Conservation (phyloP, 2,329 filamentous ascomycete species). For the Trichoderma citrinoviride region DNA sequence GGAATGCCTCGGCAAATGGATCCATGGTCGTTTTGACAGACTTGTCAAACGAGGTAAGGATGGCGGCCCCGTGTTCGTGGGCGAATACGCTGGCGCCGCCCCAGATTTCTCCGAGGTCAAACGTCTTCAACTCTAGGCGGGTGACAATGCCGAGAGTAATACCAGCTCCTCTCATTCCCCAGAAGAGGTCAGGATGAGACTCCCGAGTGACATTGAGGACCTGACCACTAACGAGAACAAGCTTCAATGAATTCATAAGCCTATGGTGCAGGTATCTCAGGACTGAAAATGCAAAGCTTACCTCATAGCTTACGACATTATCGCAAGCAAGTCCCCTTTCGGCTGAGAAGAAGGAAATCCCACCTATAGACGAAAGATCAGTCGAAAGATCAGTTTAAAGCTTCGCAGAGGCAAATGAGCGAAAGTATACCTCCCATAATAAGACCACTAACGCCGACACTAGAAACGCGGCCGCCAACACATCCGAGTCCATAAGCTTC, state of each 20-base stretch:
- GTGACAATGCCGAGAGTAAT: neutral
- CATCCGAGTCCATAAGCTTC: neutral
- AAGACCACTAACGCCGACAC: neutral
- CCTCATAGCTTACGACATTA: constrained; percentile 4
- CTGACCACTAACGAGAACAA: neutral
- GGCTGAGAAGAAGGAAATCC: neutral
- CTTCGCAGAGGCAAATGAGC: too few species aligned
- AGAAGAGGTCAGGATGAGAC: constrained; percentile 1
- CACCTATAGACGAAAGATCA: neutral
- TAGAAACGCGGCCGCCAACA: neutral
- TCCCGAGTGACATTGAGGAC: neutral
- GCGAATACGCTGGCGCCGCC: neutral
- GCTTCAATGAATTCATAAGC: neutral
- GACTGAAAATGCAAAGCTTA: neutral
- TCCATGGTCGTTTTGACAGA: neutral
- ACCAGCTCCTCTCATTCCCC: neutral
- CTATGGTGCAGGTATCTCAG: neutral
- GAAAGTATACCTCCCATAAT: constrained; percentile 5
- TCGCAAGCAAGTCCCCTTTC: constrained; percentile 3
- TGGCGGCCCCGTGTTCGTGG: neutral
- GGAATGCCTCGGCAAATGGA: neutral
- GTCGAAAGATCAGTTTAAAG: too few species aligned
- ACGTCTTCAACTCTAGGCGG: neutral
- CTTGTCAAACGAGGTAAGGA: neutral
- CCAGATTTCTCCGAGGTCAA: neutral